Evolutionary conservation across 768 basidiomycete genomes (phyloP).

Genomic region (Boletus barrowsii): DNA sequence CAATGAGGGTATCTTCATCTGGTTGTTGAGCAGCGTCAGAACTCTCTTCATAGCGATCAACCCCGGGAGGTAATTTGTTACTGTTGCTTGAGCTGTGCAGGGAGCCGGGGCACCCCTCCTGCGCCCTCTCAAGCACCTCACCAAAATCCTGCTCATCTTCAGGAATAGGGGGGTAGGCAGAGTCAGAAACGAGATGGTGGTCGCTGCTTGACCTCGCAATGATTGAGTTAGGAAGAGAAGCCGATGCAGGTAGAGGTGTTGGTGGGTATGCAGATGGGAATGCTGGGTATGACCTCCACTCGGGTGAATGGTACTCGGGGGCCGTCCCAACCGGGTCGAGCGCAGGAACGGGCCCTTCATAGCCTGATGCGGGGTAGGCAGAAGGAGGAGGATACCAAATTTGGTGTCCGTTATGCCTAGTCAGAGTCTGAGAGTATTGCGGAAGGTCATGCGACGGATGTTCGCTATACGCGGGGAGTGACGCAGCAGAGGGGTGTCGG

Average conservation of each 20-base stretch:
- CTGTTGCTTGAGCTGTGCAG: constrained; percentile 61
- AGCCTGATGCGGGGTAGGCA: constrained; percentile 29
- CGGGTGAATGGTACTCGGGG: constrained; percentile 43
- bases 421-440: constrained; percentile 22
- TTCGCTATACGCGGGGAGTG: constrained; percentile 27
- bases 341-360: constrained; percentile 12
- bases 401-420: constrained; percentile 34
- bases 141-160: constrained; percentile 64
- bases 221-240: constrained; percentile 29
- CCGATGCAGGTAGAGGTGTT: constrained; percentile 50
- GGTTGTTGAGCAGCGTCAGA: constrained; percentile 4
- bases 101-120: constrained; percentile 59
- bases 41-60: constrained; percentile 24
- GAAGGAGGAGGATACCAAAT: constrained; percentile 64
- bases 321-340: constrained; percentile 23
- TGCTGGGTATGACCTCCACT: constrained; percentile 72
- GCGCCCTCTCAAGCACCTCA: constrained; percentile 64
- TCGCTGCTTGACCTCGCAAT: constrained; percentile 1
- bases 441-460: constrained; percentile 18
- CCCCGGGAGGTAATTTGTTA: constrained; percentile 37
- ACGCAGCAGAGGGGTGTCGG: constrained; percentile 17
- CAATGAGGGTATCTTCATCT: constrained; percentile 21
- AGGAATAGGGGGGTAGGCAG: constrained; percentile 30
- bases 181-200: constrained; percentile 2
- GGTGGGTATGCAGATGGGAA: constrained; percentile 78